Conservation (phyloP, 1,139 yeast genomes). For the Diutina siamensis region DNA sequence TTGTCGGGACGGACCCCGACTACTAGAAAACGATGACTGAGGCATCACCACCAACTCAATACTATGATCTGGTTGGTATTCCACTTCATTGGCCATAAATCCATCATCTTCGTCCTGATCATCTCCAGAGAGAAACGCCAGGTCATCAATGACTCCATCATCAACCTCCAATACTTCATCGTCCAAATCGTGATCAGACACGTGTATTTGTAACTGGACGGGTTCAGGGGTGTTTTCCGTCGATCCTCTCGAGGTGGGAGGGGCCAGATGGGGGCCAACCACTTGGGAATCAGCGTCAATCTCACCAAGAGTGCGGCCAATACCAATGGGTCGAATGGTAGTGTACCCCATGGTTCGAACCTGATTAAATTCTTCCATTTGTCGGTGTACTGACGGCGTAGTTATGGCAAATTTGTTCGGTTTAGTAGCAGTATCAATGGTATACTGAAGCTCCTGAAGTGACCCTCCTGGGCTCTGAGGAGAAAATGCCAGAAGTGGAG, state of each 20-base stretch:
- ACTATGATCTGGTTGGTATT: constrained; percentile 44
- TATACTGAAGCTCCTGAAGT: constrained; percentile 21
- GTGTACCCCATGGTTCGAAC: constrained; percentile 38
- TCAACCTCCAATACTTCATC: constrained; percentile 10
- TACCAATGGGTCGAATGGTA: constrained; percentile 42
- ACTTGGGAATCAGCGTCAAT: constrained; percentile 18
- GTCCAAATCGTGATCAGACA: constrained; percentile 1
- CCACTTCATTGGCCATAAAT: constrained; percentile 49
- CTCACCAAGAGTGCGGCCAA: constrained; percentile 43
- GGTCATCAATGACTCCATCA: constrained; percentile 17
- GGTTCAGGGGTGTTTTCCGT: neutral
- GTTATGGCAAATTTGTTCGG: constrained; percentile 9
- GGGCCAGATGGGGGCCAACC: neutral
- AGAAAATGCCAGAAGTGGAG: constrained; percentile 43
- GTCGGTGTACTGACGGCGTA: constrained; percentile 16
- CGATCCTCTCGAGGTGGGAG: neutral
- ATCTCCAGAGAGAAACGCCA: constrained; percentile 7
- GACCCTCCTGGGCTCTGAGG: constrained; percentile 34
- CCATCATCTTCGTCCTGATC: constrained; percentile 17
- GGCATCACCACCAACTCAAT: constrained; percentile 10
- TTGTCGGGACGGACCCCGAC: neutral
- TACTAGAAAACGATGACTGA: neutral
- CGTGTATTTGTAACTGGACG: neutral
- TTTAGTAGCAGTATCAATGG: constrained; percentile 8
- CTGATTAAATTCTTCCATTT: constrained; percentile 27